Conservation (phyloP, 1,284 basidiomycete species). For the Taiwanofungus camphoratus region DNA sequence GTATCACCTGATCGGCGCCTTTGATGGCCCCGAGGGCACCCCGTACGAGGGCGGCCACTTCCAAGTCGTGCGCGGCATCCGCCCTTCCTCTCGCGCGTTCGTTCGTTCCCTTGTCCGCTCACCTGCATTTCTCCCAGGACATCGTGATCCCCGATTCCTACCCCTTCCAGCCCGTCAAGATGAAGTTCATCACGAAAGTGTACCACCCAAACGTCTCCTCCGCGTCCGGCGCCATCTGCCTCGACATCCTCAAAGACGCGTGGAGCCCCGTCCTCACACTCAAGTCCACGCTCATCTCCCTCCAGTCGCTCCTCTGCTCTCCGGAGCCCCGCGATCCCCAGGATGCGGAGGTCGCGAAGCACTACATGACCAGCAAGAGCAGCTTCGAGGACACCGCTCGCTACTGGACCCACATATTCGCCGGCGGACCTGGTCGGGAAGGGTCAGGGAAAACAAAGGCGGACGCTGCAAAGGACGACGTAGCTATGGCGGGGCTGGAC, state of each 20-base stretch:
- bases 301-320: constrained; percentile 93
- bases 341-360: constrained; percentile 97
- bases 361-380: constrained; percentile 83
- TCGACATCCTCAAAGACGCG: constrained; percentile 85
- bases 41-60: constrained; percentile 93
- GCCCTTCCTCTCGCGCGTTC: constrained; percentile 2
- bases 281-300: constrained; percentile 93
- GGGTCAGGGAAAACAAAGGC: constrained; percentile 21
- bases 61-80: constrained; percentile 80
- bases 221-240: constrained; percentile 88
- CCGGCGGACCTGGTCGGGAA: constrained; percentile 57
- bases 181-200: constrained; percentile 96
- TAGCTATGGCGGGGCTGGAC: constrained; percentile 73
- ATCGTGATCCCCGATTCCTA: constrained; percentile 94
- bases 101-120: background rate
- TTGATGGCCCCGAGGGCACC: constrained; percentile 90
- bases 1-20: constrained; percentile 85
- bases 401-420: constrained; percentile 92
- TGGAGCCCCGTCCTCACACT: constrained; percentile 94
- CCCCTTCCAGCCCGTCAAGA: constrained; percentile 97
- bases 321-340: constrained; percentile 98
- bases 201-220: constrained; percentile 98
- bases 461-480: constrained; percentile 40
- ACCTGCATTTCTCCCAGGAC: constrained; percentile 70
- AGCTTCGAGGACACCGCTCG: constrained; percentile 91